Evolutionary conservation across 1,284 basidiomycete species (phyloP).

Genomic region (Apiotrichum akiyoshidainum): DNA sequence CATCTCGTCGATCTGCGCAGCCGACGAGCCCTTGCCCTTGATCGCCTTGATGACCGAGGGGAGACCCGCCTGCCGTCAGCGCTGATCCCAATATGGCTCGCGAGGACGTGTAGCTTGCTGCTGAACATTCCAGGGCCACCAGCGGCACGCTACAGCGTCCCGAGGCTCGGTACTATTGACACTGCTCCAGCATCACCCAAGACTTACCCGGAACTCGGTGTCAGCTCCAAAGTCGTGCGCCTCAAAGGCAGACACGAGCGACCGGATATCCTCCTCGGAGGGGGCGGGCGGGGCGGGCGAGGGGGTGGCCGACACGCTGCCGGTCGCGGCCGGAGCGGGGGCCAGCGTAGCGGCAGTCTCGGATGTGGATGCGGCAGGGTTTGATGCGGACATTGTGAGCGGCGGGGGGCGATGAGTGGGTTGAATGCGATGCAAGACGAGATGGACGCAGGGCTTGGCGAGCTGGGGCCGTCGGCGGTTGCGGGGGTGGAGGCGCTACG

Average conservation of each 20-base stretch:
- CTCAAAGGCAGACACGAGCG: constrained; percentile 30
- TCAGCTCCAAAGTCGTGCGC: constrained; percentile 40
- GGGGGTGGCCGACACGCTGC: too few relatives aligned
- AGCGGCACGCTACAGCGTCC: neutral
- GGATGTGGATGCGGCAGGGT: too few relatives aligned
- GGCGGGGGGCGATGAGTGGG: too few relatives aligned
- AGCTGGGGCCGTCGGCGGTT: too few relatives aligned
- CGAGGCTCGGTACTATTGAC: neutral
- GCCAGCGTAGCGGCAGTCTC: too few relatives aligned
- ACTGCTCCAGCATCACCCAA: too few relatives aligned
- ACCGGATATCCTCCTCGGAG: constrained; percentile 1
- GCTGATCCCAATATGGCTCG: neutral
- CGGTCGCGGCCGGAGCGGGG: too few relatives aligned
- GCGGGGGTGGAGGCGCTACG: too few relatives aligned
- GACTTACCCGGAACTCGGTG: constrained; percentile 38
- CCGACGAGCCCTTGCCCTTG: constrained; percentile 22
- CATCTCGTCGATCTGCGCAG: constrained; percentile 41
- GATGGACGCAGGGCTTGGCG: too few relatives aligned
- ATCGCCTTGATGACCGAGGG: constrained; percentile 38
- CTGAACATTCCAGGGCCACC: neutral
- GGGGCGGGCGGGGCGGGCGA: neutral
- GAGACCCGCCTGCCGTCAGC: constrained; percentile 31
- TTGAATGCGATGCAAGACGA: too few relatives aligned
- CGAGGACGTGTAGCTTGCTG: too few relatives aligned
- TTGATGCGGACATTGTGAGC: too few relatives aligned